These are phyloP conservation scores for Peniophora sp. DNA, from an alignment of 1,284 basidiomycete species.

Conservation along the genomic window DNA sequence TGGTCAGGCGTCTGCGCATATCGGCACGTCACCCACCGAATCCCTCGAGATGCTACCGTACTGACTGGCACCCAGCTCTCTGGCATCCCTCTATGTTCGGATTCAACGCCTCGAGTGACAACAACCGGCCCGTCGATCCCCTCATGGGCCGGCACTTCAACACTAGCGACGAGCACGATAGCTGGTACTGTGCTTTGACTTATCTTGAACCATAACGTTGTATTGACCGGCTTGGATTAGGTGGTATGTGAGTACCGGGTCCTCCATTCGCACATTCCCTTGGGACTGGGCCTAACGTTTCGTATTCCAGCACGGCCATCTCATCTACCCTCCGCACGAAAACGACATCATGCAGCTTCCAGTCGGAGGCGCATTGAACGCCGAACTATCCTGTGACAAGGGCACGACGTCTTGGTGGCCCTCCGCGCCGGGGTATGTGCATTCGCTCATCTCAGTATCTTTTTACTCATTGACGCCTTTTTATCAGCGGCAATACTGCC, in stretches of 20 bases:
- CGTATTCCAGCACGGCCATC: slow-evolving; percentile 17
- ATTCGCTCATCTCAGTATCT: neutral
- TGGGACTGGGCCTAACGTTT: neutral
- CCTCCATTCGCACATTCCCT: neutral
- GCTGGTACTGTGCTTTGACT: slow-evolving; percentile 21
- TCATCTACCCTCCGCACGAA: slow-evolving; percentile 23
- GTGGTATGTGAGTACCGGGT: slow-evolving; percentile 25
- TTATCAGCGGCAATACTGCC: neutral
- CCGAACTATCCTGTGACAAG: slow-evolving; percentile 23
- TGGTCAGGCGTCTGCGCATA: neutral
- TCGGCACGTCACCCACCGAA: neutral
- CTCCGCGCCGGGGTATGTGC: neutral
- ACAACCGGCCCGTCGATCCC: slow-evolving; percentile 27
- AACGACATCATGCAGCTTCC: slow-evolving; percentile 28
- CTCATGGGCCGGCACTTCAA: slow-evolving; percentile 12
- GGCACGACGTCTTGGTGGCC: slow-evolving; percentile 14
- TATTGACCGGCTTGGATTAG: no score
- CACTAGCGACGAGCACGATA: slow-evolving; percentile 3
- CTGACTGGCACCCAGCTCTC: neutral
- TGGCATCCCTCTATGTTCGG: slow-evolving; percentile 11
- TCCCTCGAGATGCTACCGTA: no score
- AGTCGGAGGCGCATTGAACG: slow-evolving; percentile 17
- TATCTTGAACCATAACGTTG: no score
- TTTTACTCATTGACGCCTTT: no score
- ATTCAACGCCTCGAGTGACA: slow-evolving; percentile 21